Evolutionary conservation across 352 stramenopile species (phyloP), one percentile per base, ranked within the genome.

Genomic region (Phytophthora pini): DNA sequence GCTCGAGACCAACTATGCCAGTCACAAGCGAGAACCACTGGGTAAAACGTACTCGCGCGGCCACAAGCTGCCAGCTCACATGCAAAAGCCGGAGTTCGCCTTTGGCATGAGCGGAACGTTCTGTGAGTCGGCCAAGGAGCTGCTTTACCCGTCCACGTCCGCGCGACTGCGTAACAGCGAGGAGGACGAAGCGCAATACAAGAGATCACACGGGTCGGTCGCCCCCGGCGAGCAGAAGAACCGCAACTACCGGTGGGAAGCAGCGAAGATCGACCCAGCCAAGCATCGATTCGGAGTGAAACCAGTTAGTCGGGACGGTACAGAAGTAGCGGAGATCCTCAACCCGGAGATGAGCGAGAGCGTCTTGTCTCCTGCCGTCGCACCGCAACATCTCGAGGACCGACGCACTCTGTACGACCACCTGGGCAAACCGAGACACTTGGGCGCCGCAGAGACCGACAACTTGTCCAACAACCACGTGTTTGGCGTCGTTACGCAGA

Each of bases 221-320:
- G 80, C 80, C 1, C 89, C 91, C 5, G 91, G 91, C 0, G 86
- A 97, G 53, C 92, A 97, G 65, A 92, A 90, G 61, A 87, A 88
- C 56, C 83, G 89, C 17, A 79, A 92, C 58, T 97, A 97, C 65
- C 61, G 80, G 45, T 97, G 90, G 89, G 72, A 86, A 17, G 52
- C 70, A 46, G 74, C 88, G 39, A 78, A 80, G 39, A 80, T 93
- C 50, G 75, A 97, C 43, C 72, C 91, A 45, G 56, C 72, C 38
- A 78, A 80, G 68, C 76, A 91, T 61, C 77, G 89, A 32, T 95
- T 95, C 52, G 89, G 89, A 3, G 70, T 81, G 13, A 84, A 86
- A 51, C 61, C 66, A 7, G 27, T 47, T 43, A 53, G 47, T 41
- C 56, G 60, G 0, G 61, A 64, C 8, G 65, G 77, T 8, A 70